These are phyloP conservation scores for Leccinum subgranulosum DNA, from an alignment of 768 basidiomycete species.

Conservation along the genomic window DNA sequence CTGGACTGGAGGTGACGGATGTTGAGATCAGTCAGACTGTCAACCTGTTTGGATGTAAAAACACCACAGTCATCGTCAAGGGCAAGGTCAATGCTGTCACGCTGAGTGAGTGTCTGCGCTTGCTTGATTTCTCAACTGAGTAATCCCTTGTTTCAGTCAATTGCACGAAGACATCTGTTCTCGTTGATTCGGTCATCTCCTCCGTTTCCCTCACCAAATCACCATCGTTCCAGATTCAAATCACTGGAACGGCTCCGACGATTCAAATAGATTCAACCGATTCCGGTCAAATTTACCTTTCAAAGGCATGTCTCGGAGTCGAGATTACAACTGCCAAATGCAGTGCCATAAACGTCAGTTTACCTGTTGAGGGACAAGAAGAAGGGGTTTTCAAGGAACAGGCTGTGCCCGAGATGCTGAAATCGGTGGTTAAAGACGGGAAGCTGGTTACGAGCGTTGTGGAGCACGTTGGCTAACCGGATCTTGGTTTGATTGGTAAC, in stretches of 20 bases:
- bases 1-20: slow-evolving; percentile 66
- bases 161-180: slow-evolving; percentile 81
- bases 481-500: background rate
- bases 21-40: slow-evolving; percentile 79
- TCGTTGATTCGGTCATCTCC: slow-evolving; percentile 93
- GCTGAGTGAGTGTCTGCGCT: slow-evolving; percentile 50
- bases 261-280: slow-evolving; percentile 94
- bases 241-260: slow-evolving; percentile 87
- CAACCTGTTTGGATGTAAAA: slow-evolving; percentile 90
- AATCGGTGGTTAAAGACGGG: slow-evolving; percentile 74
- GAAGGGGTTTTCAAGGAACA: slow-evolving; percentile 90
- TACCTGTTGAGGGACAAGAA: slow-evolving; percentile 85
- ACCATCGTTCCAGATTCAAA: slow-evolving; percentile 90
- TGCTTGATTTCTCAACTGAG: slow-evolving; percentile 3
- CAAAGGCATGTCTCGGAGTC: slow-evolving; percentile 69
- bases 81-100: slow-evolving; percentile 96
- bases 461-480: slow-evolving; percentile 67
- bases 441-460: slow-evolving; percentile 87
- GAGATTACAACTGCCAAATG: slow-evolving; percentile 96
- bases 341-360: slow-evolving; percentile 84
- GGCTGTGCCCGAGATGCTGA: slow-evolving; percentile 94
- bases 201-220: slow-evolving; percentile 85
- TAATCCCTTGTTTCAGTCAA: slow-evolving; percentile 52
- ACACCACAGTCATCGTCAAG: slow-evolving; percentile 74
- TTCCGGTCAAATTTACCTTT: slow-evolving; percentile 92